Conservation (phyloP, 108 stramenopile genomes). For the Skeletonema menzelii region DNA sequence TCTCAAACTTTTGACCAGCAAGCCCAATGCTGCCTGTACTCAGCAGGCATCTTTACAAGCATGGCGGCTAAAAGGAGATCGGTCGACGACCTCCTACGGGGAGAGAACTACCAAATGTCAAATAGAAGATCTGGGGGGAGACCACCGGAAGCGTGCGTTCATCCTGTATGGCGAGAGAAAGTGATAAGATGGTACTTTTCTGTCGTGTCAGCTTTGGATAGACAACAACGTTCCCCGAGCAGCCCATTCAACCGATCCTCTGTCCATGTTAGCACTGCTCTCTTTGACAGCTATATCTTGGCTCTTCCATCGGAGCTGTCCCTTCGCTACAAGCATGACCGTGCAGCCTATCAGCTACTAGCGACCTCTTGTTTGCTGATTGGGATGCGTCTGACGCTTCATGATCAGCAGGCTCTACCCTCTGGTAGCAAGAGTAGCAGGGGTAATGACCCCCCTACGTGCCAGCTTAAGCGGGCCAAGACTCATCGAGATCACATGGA, state of each 20-base stretch:
- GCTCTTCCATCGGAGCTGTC: slow-evolving; percentile 10
- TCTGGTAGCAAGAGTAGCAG: background rate
- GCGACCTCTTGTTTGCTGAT: slow-evolving; percentile 26
- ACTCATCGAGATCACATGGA: slow-evolving; percentile 27
- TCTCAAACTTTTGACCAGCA: background rate
- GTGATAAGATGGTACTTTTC: slow-evolving; percentile 35
- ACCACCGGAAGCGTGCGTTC: background rate
- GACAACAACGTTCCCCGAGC: background rate
- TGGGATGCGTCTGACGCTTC: slow-evolving; percentile 23
- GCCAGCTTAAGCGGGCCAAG: slow-evolving; percentile 17
- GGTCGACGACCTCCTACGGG: background rate
- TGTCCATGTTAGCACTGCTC: slow-evolving; percentile 25
- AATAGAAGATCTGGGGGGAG: background rate
- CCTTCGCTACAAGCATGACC: slow-evolving; percentile 17
- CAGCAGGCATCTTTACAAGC: background rate
- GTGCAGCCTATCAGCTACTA: slow-evolving; percentile 30
- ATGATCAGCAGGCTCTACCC: slow-evolving; percentile 3
- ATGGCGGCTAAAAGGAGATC: background rate
- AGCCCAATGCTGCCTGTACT: background rate
- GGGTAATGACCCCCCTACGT: background rate
- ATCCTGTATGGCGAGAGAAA: slow-evolving; percentile 29
- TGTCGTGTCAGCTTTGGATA: slow-evolving; percentile 19
- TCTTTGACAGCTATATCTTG: slow-evolving; percentile 19
- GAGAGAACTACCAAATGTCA: background rate
- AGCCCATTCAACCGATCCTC: slow-evolving; percentile 27